Conservation (phyloP, 352 stramenopile species). For the Globisporangium emineosum region DNA sequence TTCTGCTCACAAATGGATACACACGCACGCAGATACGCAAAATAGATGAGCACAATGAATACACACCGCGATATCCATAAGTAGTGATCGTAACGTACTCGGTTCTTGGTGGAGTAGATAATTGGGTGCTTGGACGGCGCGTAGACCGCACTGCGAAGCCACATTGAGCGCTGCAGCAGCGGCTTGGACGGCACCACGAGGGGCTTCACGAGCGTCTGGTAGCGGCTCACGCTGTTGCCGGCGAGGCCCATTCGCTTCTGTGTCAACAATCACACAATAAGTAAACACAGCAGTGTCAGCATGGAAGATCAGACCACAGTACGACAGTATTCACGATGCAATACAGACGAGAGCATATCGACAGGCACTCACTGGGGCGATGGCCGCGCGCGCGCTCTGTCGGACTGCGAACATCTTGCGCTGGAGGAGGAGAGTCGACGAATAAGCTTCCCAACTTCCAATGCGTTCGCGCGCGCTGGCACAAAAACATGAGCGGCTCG, state of each 20-base stretch:
- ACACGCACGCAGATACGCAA: constrained; percentile 8
- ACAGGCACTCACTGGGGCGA: constrained; percentile 4
- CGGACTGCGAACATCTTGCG: constrained; percentile 15
- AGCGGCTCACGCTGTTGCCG: constrained; percentile 30
- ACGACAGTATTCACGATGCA: neutral
- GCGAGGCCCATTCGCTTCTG: constrained; percentile 11
- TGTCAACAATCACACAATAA: neutral
- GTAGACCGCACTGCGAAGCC: constrained; percentile 31
- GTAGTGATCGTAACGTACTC: constrained; percentile 33
- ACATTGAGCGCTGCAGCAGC: constrained; percentile 23
- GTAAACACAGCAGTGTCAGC: neutral
- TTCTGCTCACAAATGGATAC: constrained; percentile 31
- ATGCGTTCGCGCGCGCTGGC: neutral
- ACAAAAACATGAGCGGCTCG: constrained; percentile 10
- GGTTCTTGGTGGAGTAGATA: constrained; percentile 71
- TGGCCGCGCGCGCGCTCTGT: constrained; percentile 10
- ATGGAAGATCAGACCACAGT: neutral
- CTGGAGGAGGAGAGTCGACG: neutral
- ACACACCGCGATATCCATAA: neutral
- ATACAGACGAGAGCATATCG: neutral
- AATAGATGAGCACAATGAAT: neutral
- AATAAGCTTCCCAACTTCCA: constrained; percentile 2
- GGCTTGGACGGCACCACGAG: constrained; percentile 26
- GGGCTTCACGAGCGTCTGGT: constrained; percentile 62
- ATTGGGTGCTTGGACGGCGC: constrained; percentile 37